Conservation (phyloP, 2,329 filamentous ascomycete genomes). For the Beauveria caledonica region DNA sequence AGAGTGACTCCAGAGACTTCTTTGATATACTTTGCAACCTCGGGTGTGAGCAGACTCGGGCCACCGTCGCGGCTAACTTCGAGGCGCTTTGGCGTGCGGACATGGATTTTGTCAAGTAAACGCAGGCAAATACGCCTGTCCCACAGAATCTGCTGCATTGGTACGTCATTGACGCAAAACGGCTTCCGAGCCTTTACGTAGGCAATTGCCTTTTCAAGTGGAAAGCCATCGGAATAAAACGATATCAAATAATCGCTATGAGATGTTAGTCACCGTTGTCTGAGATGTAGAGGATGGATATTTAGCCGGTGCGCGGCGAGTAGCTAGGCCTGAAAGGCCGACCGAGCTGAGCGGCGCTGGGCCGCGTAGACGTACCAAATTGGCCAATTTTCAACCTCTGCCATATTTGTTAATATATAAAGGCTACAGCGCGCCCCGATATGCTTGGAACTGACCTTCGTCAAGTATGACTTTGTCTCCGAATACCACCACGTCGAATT, state of each 20-base stretch:
- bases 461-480: conserved; percentile 98
- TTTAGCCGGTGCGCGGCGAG: conserved; percentile 14
- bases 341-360: conserved; percentile 20
- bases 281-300: neutral
- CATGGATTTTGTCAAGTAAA: conserved; percentile 80
- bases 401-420: conserved; percentile 2
- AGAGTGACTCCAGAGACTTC: conserved; percentile 71
- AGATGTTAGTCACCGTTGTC: conserved; percentile 17
- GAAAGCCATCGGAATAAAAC: conserved; percentile 97
- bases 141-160: conserved; percentile 97
- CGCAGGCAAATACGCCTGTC: conserved; percentile 83
- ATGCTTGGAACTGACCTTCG: conserved; percentile 48
- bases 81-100: conserved; percentile 79
- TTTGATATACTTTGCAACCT: conserved; percentile 72
- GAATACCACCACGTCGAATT: conserved; percentile 96
- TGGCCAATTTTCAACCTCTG: conserved; percentile 89
- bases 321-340: conserved; percentile 26
- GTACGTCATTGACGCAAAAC: conserved; percentile 94
- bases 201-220: conserved; percentile 90
- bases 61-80: conserved; percentile 93
- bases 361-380: conserved; percentile 52
- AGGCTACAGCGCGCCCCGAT: conserved; percentile 11
- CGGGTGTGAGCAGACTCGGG: conserved; percentile 66
- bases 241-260: conserved; percentile 83
- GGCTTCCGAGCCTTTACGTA: conserved; percentile 90